Evolutionary conservation across 2,329 filamentous ascomycete genomes (phyloP).

Genomic region (Fusarium euwallaceae): DNA sequence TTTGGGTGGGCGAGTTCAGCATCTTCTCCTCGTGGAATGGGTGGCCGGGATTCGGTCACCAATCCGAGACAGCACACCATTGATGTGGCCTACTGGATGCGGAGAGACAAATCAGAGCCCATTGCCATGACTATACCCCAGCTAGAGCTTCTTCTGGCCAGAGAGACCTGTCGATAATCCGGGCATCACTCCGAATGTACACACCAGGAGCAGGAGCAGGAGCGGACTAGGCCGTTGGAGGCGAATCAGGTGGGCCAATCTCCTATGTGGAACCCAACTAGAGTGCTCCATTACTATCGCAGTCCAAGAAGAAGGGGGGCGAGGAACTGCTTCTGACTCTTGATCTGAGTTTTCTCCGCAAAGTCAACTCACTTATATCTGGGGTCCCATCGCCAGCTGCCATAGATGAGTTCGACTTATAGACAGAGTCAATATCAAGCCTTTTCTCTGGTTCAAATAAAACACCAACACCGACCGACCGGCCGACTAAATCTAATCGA

Average conservation of each 20-base stretch:
- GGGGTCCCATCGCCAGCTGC: not conserved
- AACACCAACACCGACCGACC: not conserved
- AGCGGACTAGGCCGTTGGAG: not conserved
- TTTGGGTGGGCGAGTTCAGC: not conserved
- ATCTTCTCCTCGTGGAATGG: not conserved
- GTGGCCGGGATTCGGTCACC: not conserved
- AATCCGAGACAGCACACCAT: not conserved
- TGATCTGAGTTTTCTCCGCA: not conserved
- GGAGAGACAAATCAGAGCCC: not conserved
- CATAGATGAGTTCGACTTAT: not conserved
- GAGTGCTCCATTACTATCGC: not conserved
- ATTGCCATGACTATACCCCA: not conserved
- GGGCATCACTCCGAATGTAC: not conserved
- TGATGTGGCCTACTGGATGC: not conserved
- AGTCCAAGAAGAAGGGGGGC: not conserved
- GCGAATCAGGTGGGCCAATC: not conserved
- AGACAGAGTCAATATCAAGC: not conserved
- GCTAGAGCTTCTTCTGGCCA: not conserved
- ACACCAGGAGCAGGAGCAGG: not conserved
- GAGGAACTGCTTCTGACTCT: not conserved
- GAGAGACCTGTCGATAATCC: not conserved
- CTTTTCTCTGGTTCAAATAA: not conserved
- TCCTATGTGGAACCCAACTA: not conserved
- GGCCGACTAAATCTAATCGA: no score
- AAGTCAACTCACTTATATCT: not conserved